Evolutionary conservation across 1,284 basidiomycete genomes (phyloP), one percentile per base, ranked within the genome.

Genomic region (Ganoderma resinaceum): DNA sequence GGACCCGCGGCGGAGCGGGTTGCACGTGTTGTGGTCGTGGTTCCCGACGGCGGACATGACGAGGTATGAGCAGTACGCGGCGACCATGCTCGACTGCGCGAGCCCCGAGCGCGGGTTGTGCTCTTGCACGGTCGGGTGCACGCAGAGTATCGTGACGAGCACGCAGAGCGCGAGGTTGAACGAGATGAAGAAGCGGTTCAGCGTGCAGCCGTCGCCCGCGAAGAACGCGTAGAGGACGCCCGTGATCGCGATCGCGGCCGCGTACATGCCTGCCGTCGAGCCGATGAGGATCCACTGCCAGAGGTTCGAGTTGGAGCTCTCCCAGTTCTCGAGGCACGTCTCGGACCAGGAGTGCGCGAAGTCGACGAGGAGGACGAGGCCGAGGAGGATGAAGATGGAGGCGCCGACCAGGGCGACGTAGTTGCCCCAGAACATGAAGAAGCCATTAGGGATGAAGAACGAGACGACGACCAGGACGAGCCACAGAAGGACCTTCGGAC

Each of bases 321-420:
- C 97, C 96, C 96, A 99, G 71, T 95, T 95, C 74, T 98, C 93
- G 62, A 99, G 88, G 78, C 97, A 99, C 16, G 92, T 97, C 82
- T 99, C 97, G 40, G 96, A 96, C 96, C 96, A 99, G 2, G 95
- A 94, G 78, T 99, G 98, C 0, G 97, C 98, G 79, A 99, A 99
- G 85, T 99, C 97, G 80, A 99, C 95, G 67, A 99, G 91, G 53
- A 99, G 91, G 66, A 99, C 95, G 46, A 99, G 91, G 57, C 98
- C 98, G 73, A 99, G 91, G 63, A 97, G 89, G 78, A 99, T 98
- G 83, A 99, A 99, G 69, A 96, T 80, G 3, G 93, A 95, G 1
- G 97, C 95, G 53, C 98, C 96, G 71, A 98, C 89, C 59, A 98
- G 88, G 31, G 96, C 87, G 71, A 97, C 82, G 78, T 97, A 98